phyloP scores from a whole-genome alignment of 352 stramenopile genomes.

The Globisporangium middletonii region DNA sequence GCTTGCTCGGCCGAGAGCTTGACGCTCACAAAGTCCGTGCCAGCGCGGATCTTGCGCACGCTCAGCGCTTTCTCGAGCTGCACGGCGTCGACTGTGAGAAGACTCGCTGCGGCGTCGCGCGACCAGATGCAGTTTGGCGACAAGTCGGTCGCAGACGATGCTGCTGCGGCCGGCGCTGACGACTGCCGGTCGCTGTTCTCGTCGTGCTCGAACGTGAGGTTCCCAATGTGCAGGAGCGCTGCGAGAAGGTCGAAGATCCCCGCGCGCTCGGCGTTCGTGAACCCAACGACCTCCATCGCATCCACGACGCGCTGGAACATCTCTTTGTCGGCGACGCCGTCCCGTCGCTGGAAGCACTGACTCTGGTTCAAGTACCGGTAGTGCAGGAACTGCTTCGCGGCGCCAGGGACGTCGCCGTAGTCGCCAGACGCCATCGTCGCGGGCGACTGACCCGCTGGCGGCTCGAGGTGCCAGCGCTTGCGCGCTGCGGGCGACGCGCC shows the following conservation, averaged over 20 bases:
- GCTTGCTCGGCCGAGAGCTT: constrained; percentile 78
- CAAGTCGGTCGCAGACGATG: constrained; percentile 36
- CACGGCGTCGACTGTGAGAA: constrained; percentile 66
- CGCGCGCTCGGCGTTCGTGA: constrained; percentile 61
- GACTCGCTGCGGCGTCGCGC: constrained; percentile 50
- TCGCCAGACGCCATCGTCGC: constrained; percentile 31
- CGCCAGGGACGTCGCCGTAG: constrained; percentile 30
- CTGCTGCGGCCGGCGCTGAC: constrained; percentile 13
- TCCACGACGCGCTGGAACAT: constrained; percentile 79
- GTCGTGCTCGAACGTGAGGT: constrained; percentile 82
- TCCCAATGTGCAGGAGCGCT: constrained; percentile 87
- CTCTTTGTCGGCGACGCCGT: constrained; percentile 66
- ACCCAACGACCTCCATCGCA: constrained; percentile 81
- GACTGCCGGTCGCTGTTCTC: constrained; percentile 51
- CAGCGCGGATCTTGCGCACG: constrained; percentile 73
- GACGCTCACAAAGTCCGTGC: constrained; percentile 81
- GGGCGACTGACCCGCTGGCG: constrained; percentile 19
- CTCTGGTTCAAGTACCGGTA: constrained; percentile 86
- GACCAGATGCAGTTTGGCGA: constrained; percentile 62
- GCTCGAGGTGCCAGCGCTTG: constrained; percentile 57
- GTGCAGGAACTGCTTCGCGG: constrained; percentile 53
- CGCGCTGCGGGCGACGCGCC: constrained; percentile 46
- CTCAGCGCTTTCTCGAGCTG: constrained; percentile 73
- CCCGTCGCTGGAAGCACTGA: constrained; percentile 71
- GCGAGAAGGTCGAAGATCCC: constrained; percentile 82